A percentile compares a stretch with the other conserved stretches of the same genome.
These are phyloP conservation scores for Solanum neorickii DNA, from an alignment of 257 asterid genomes.

Conservation along the genomic window DNA sequence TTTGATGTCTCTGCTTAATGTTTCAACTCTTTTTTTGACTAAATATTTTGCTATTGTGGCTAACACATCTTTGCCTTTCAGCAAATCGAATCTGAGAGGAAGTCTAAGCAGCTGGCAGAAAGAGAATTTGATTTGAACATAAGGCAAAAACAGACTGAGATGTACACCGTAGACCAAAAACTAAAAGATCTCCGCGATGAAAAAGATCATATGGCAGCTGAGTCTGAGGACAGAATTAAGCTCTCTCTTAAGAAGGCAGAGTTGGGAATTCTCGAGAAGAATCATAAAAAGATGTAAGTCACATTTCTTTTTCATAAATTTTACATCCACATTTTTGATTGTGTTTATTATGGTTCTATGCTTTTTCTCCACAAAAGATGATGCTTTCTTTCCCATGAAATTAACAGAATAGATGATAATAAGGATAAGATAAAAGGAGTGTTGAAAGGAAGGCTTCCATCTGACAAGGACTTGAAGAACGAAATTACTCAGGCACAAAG, in stretches of 20 bases:
- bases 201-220: conserved; percentile 62
- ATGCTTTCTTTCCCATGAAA: conserved; percentile 2
- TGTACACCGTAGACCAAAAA: conserved; percentile 43
- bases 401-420: conserved; percentile 67
- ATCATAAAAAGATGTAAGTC: conserved; percentile 43
- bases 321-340: conserved; percentile 1
- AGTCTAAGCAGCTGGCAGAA: conserved; percentile 43
- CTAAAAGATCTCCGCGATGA: conserved; percentile 43
- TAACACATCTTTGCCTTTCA: conserved; percentile 24
- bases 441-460: conserved; percentile 92
- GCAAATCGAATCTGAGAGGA: conserved; percentile 66
- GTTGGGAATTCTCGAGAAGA: conserved; percentile 64
- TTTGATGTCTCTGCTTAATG: conserved; percentile 17
- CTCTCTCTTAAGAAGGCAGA: conserved; percentile 67
- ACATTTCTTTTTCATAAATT: conserved; percentile 4
- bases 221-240: conserved; percentile 70
- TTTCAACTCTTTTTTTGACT: not conserved
- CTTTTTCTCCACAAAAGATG: not conserved
- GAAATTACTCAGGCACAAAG: conserved; percentile 75
- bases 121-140: conserved; percentile 35
- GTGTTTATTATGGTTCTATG: not conserved
- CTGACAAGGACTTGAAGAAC: conserved; percentile 80
- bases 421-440: conserved; percentile 71
- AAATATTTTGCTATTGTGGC: conserved; percentile 3
- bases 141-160: conserved; percentile 46